phyloP scores from a whole-genome alignment of 2,329 filamentous ascomycete species.

The Fusarium lyarnte region DNA sequence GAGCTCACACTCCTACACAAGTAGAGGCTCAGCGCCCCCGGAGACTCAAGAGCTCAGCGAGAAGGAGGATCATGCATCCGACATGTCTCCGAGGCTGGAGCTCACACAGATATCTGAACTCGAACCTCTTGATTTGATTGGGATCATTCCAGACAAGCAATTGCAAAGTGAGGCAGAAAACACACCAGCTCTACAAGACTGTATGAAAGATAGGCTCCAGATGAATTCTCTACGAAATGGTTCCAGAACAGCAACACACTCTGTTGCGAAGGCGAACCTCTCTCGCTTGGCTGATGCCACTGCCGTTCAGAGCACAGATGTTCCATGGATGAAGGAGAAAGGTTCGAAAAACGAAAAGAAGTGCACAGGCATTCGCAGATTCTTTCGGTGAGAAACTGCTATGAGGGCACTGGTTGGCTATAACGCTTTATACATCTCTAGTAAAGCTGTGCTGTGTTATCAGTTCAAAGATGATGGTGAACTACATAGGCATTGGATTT shows the following conservation, averaged over 20 bases:
- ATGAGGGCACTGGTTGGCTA: neutral
- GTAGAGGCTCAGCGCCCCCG: slow-evolving; percentile 11
- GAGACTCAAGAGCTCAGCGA: slow-evolving; percentile 11
- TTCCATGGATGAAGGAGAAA: slow-evolving; percentile 50
- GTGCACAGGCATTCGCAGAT: slow-evolving; percentile 54
- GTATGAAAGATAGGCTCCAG: slow-evolving; percentile 15
- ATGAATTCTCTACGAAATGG: slow-evolving; percentile 2
- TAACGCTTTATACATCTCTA: slow-evolving; percentile 6
- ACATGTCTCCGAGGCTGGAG: slow-evolving; percentile 4
- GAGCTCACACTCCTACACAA: slow-evolving; percentile 18
- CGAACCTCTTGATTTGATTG: slow-evolving; percentile 12
- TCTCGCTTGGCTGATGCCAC: neutral
- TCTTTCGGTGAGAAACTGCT: slow-evolving; percentile 52
- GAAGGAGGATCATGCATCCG: neutral
- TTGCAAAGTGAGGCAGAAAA: neutral
- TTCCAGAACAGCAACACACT: slow-evolving; percentile 1
- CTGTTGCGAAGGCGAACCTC: slow-evolving; percentile 23
- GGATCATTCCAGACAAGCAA: neutral
- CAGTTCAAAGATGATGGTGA: neutral
- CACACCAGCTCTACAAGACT: neutral
- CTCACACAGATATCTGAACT: slow-evolving; percentile 6
- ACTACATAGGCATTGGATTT: neutral
- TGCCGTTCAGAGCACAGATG: slow-evolving; percentile 41
- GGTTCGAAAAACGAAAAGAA: slow-evolving; percentile 1
- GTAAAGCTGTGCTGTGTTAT: neutral